Evolutionary conservation across 768 basidiomycete species (phyloP).

Genomic region (Gyrodon lividus): DNA sequence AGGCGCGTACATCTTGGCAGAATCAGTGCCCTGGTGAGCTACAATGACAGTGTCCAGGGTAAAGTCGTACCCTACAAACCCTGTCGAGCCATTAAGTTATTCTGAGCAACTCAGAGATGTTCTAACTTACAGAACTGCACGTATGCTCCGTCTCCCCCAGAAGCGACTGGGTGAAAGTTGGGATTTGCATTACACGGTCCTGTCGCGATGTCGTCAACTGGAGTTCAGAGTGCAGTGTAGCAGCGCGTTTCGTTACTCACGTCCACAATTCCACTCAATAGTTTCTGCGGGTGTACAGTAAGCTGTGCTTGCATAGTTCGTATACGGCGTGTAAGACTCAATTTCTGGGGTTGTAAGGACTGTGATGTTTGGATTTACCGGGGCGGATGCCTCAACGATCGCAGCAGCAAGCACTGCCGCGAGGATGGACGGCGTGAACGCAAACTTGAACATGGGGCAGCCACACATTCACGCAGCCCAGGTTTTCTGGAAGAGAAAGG

Average conservation of each 20-base stretch:
- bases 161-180: conserved; percentile 42
- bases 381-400: background rate
- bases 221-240: no score
- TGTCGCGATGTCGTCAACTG: conserved; percentile 12
- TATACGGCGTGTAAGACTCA: conserved; percentile 42
- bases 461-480: no score
- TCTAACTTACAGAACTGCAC: conserved; percentile 41
- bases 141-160: conserved; percentile 42
- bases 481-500: no score
- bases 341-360: conserved; percentile 38
- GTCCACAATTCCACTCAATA: conserved; percentile 48
- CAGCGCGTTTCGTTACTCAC: conserved; percentile 24
- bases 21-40: conserved; percentile 43
- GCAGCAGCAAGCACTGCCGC: background rate
- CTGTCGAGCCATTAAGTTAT: background rate
- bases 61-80: conserved; percentile 35
- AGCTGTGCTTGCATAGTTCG: conserved; percentile 44
- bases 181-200: conserved; percentile 48
- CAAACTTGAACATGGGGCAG: background rate
- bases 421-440: background rate
- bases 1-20: conserved; percentile 31
- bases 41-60: conserved; percentile 40
- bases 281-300: conserved; percentile 42
- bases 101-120: background rate
- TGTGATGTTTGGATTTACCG: conserved; percentile 27